Evolutionary conservation across 148 eudicot genomes (phyloP).

Genomic region (Agrostemma githago): DNA sequence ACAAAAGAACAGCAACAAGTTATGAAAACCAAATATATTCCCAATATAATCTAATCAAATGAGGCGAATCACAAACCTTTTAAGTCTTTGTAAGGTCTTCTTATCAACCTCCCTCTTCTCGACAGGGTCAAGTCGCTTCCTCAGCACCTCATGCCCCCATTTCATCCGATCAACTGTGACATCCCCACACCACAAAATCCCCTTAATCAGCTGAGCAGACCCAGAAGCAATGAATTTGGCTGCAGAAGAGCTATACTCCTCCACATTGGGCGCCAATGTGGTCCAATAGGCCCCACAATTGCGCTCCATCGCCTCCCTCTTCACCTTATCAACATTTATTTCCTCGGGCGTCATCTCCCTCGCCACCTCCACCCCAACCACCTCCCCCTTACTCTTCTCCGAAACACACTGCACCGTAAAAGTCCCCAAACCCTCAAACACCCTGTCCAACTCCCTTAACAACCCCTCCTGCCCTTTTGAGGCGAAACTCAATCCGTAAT

Average conservation of each 20-base stretch:
- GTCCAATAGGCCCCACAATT: slow-evolving; percentile 90
- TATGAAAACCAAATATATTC: background rate
- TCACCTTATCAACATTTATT: slow-evolving; percentile 36
- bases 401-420: slow-evolving; percentile 58
- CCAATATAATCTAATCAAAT: background rate
- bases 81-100: slow-evolving; percentile 57
- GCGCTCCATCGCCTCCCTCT: slow-evolving; percentile 63
- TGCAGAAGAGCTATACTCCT: slow-evolving; percentile 73
- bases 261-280: slow-evolving; percentile 92
- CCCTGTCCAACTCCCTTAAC: slow-evolving; percentile 51
- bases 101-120: slow-evolving; percentile 52
- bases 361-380: slow-evolving; percentile 42
- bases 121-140: slow-evolving; percentile 48
- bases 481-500: slow-evolving; percentile 67
- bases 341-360: slow-evolving; percentile 53
- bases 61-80: slow-evolving; percentile 41
- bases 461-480: slow-evolving; percentile 58
- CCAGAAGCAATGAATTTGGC: slow-evolving; percentile 76
- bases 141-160: slow-evolving; percentile 76
- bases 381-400: slow-evolving; percentile 31
- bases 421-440: slow-evolving; percentile 47
- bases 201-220: slow-evolving; percentile 84
- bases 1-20: background rate
- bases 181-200: slow-evolving; percentile 98
- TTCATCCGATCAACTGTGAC: slow-evolving; percentile 78